These are phyloP conservation scores for Bruguiera sexangula DNA, from an alignment of 345 rosid genomes.

Conservation along the genomic window DNA sequence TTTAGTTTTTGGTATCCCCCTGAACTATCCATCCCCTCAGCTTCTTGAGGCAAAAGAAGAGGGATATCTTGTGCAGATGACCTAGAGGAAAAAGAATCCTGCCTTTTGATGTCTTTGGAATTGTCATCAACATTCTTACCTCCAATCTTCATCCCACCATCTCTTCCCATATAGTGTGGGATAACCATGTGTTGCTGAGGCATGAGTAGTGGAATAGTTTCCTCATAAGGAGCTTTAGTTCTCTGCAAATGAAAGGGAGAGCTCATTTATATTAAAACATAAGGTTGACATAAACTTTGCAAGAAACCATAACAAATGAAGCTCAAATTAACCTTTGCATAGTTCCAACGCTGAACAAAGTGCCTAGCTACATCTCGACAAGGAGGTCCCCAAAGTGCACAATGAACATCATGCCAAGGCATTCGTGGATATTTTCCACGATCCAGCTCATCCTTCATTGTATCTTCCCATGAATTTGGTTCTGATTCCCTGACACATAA, in stretches of 20 bases:
- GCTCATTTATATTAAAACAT: constrained; percentile 7
- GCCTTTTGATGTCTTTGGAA: constrained; percentile 46
- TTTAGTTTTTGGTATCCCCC: constrained; percentile 40
- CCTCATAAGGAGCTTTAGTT: constrained; percentile 92
- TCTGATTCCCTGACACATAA: constrained; percentile 76
- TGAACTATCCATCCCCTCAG: constrained; percentile 50
- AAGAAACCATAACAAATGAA: constrained; percentile 9
- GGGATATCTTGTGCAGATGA: constrained; percentile 90
- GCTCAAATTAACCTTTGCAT: constrained; percentile 70
- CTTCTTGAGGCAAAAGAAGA: constrained; percentile 82
- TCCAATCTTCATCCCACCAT: constrained; percentile 46
- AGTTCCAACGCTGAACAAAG: constrained; percentile 99
- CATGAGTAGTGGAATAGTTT: constrained; percentile 91
- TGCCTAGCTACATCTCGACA: constrained; percentile 96
- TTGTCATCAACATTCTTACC: constrained; percentile 42
- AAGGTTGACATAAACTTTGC: not conserved
- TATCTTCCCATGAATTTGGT: constrained; percentile 99
- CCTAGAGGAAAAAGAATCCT: constrained; percentile 71
- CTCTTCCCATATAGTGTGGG: constrained; percentile 87
- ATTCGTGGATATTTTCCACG: constrained; percentile 87
- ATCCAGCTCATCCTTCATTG: constrained; percentile 88
- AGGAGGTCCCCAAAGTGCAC: constrained; percentile 99
- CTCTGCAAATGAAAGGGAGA: constrained; percentile 46
- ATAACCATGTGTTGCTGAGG: constrained; percentile 99
- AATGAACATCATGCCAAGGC: constrained; percentile 99